Conservation (phyloP, 2,329 filamentous ascomycete genomes). For the Dothideomycetes sp. region DNA sequence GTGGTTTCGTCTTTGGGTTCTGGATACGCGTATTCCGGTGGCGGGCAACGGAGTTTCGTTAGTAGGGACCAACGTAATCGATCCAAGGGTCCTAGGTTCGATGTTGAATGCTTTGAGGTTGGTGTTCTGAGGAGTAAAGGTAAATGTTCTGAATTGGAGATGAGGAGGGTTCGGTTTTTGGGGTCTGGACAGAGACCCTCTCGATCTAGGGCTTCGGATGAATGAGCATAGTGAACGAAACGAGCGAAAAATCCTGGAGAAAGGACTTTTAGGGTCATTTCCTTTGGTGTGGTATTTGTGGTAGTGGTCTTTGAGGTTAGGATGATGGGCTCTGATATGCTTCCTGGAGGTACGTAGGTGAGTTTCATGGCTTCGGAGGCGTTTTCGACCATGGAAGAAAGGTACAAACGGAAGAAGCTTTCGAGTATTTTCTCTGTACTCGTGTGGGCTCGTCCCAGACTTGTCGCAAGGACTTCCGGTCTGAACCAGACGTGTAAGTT, state of each 20-base stretch:
- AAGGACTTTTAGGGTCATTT: conserved; percentile 49
- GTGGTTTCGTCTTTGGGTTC: conserved; percentile 12
- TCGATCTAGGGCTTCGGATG: conserved; percentile 52
- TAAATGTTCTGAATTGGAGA: conserved; percentile 48
- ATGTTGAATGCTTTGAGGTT: background rate
- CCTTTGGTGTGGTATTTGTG: conserved; percentile 26
- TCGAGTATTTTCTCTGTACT: conserved; percentile 38
- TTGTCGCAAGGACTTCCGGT: conserved; percentile 52
- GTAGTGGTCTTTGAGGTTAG: conserved; percentile 18
- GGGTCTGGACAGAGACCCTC: conserved; percentile 44
- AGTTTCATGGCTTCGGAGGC: conserved; percentile 40
- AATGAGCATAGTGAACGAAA: conserved; percentile 54
- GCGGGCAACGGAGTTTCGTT: conserved; percentile 31
- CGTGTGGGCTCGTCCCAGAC: conserved; percentile 46
- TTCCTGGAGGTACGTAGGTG: conserved; percentile 42
- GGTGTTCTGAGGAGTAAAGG: conserved; percentile 30
- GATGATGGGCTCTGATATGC: conserved; percentile 14
- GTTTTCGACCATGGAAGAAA: conserved; percentile 40
- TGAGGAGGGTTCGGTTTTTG: conserved; percentile 50
- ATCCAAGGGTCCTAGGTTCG: background rate
- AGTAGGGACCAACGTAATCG: conserved; percentile 29
- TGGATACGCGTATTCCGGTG: conserved; percentile 31
- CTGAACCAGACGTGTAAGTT: conserved; percentile 56
- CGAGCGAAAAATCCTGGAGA: conserved; percentile 60
- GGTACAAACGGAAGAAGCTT: conserved; percentile 31